Evolutionary conservation across 495 filamentous ascomycete genomes (phyloP).

Genomic region (Xanthoparmelia taractica): DNA sequence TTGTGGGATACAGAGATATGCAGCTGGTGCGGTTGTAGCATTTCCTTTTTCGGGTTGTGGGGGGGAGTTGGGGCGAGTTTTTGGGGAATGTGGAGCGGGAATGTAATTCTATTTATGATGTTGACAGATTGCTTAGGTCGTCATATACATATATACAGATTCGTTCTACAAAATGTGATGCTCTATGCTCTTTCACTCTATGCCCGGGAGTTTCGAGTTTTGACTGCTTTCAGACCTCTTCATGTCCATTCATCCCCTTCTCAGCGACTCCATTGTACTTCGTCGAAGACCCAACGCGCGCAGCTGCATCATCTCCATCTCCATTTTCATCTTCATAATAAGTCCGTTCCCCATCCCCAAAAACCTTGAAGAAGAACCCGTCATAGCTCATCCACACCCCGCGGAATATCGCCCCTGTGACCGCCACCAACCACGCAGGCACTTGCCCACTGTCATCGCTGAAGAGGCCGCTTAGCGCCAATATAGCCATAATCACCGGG

Average conservation of each 20-base stretch:
- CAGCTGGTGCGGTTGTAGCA: not conserved
- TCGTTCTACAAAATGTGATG: no score
- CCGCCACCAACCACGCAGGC: conserved; percentile 56
- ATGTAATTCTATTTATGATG: no score
- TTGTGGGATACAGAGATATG: not conserved
- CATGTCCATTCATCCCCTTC: not conserved
- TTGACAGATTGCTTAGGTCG: no score
- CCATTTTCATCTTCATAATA: not conserved
- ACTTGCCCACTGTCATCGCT: conserved; percentile 56
- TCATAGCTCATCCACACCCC: conserved; percentile 73
- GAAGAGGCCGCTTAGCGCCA: conserved; percentile 42
- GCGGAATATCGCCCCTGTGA: conserved; percentile 42
- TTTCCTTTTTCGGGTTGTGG: no score
- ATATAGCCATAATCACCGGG: conserved; percentile 47
- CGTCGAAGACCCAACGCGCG: not conserved
- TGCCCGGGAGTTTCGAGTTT: no score
- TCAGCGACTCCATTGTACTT: not conserved
- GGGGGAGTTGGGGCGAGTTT: no score
- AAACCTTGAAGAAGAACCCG: conserved; percentile 51
- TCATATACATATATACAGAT: no score
- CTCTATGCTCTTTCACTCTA: no score
- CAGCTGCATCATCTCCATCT: not conserved
- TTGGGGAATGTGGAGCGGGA: no score
- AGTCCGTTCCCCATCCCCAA: conserved; percentile 88
- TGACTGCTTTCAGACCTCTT: not conserved